Evolutionary conservation across 208 protist genomes (phyloP), one percentile per base, ranked within the genome.

Genomic region (Acanthamoeba sp.): DNA sequence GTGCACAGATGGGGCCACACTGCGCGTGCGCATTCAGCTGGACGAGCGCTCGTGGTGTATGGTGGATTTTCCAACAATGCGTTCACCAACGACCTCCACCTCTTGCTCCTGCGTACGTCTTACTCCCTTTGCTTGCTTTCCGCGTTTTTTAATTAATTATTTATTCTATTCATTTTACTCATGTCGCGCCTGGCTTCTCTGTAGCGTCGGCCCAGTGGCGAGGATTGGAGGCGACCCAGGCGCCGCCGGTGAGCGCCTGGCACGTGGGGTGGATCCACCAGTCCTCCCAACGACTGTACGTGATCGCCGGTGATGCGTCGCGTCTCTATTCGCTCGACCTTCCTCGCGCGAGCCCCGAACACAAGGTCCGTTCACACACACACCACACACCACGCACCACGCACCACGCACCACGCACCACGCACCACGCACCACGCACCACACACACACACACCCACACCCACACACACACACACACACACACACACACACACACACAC

Each of bases 171-270:
- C n/a, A n/a, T n/a, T n/a, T n/a, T n/a, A n/a, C n/a, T n/a, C n/a
- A n/a, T n/a, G n/a, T n/a, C n/a, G n/a, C n/a, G n/a, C n/a, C n/a
- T n/a, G 22, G 62, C n/a, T 27, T 9, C 6, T 27, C 62, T 22
- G 22, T 36, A 9, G 62, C n/a, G 12, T 50, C 20, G 38, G 16
- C 20, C 42, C 7, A 42, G 32, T 76, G 66, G 66, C 66, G 34
- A n/a, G 34, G 14, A 0, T 16, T 76, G 66, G 66, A 76, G 36
- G 66, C 34, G 5, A 42, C 2, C 1, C 16, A 76, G 18, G 66
- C 66, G 66, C 66, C 66, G 32, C 66, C 66, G 34, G 34, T 32
- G 32, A 76, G 66, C 66, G 66, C 66, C 36, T 76, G 66, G 66
- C 66, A 76, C 34, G 66, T 45, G 7, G 34, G 34, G 12, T 76